Base-by-base conservation (phyloP, 257 asterid genomes). In the Solanum corneliomulleri region DNA sequence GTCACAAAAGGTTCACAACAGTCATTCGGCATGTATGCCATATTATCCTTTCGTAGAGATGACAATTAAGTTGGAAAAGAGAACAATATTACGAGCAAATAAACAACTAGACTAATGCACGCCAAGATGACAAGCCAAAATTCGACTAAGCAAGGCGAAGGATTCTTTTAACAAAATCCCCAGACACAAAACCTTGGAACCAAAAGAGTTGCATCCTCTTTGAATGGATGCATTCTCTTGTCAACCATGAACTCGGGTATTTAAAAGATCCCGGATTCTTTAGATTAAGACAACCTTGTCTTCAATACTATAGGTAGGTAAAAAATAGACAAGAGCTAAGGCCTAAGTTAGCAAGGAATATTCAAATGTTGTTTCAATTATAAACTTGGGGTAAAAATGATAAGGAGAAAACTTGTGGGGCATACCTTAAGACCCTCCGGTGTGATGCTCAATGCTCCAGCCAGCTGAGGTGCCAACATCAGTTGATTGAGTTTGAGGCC, bases 391-490 rank as follows among this genome's bases (percentile, higher is more conserved):
- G 88, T 29, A 49, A 1, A 80, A 80, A 49, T 27, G 6, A 84
- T 13, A 86, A 29, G 85, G 66, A 80, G 27, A 31, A 86, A 86
- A 86, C 29, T 89, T 82, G 33, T 85, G 49, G 42, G 89, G 85
- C 93, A 86, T 82, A 97, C 99, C 99, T 95, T 97, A 75, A 97
- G 89, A 88, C 99, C 97, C 85, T 90, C 88, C 4, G 92, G 89
- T 82, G 96, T 91, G 86, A 97, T 93, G 92, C 93, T 95, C 88
- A 97, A 88, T 72, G 89, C 93, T 88, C 99, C 99, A 92, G 96
- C 93, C 90, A 97, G 91, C 90, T 97, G 99, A 88, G 99, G 99
- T 89, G 99, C 99, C 94, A 97, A 91, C 98, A 93, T 95, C 92
- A 97, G 89, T 89, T 97, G 99, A 93, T 97, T 97, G 86, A 97